Percentiles rank a stretch among this genome's conserved stretches.
Evolutionary conservation across 805 yeast genomes (phyloP).

Genomic region (Starmerella stigmatis): DNA sequence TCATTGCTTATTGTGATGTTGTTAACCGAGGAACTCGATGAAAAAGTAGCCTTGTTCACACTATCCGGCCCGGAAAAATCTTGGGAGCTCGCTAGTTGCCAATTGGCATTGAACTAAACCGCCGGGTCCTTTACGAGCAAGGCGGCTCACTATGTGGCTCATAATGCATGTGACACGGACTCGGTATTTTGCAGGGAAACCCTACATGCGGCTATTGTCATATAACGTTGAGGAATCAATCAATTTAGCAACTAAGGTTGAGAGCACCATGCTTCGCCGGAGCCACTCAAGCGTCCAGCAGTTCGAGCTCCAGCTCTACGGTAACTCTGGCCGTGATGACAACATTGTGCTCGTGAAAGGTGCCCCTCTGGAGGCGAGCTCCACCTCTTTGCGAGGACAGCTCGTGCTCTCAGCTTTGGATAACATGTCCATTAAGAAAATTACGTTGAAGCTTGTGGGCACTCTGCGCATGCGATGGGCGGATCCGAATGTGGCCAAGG

Average conservation of each 20-base stretch:
- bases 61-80: no score
- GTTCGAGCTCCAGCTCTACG: conserved; percentile 22
- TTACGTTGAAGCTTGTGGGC: conserved; percentile 56
- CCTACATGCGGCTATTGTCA: neutral
- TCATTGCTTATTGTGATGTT: no score
- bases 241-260: neutral
- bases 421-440: conserved; percentile 55
- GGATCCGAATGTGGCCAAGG: conserved; percentile 31
- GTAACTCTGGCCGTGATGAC: conserved; percentile 22
- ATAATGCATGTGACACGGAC: conserved; percentile 1
- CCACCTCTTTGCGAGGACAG: conserved; percentile 64
- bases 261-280: conserved; percentile 17
- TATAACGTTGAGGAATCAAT: neutral
- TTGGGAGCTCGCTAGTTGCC: no score
- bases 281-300: conserved; percentile 20
- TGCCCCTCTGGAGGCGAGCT: conserved; percentile 60
- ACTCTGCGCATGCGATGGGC: conserved; percentile 57
- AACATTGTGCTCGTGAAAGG: conserved; percentile 75
- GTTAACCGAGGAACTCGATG: no score
- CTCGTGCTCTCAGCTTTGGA: conserved; percentile 68
- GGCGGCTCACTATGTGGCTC: conserved; percentile 4
- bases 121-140: no score
- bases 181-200: conserved; percentile 5
- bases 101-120: no score
- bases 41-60: no score